phyloP scores from a whole-genome alignment of 108 stramenopile species.

The Stephanodiscus minutulus region DNA sequence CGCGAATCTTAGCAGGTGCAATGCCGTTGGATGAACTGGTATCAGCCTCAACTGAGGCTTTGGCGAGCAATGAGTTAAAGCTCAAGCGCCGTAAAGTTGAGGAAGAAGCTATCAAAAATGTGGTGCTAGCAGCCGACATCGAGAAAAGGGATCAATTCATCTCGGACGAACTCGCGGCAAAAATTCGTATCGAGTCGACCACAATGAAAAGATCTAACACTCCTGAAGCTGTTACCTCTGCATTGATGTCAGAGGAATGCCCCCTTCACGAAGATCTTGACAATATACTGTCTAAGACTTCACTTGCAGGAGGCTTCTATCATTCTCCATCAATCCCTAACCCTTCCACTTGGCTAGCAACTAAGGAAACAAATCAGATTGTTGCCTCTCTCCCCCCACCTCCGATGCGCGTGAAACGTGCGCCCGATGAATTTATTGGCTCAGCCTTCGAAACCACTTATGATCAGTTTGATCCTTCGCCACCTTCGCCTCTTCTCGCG shows the following conservation, averaged over 20 bases:
- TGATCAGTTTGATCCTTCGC: conserved; percentile 8
- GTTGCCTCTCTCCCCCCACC: conserved; percentile 5
- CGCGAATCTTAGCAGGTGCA: conserved; percentile 58
- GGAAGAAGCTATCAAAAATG: conserved; percentile 47
- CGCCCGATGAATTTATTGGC: neutral
- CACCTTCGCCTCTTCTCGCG: conserved; percentile 4
- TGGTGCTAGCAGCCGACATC: conserved; percentile 42
- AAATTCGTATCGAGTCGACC: conserved; percentile 30
- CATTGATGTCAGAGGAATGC: neutral
- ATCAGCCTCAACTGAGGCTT: conserved; percentile 59
- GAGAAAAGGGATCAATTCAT: conserved; percentile 12
- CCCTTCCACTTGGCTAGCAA: neutral
- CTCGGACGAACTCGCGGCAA: conserved; percentile 26
- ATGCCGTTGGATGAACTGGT: conserved; percentile 52
- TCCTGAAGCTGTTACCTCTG: neutral
- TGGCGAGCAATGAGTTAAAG: conserved; percentile 61
- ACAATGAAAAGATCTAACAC: conserved; percentile 10
- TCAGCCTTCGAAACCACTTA: neutral
- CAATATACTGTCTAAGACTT: neutral
- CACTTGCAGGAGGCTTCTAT: neutral
- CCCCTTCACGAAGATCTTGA: neutral
- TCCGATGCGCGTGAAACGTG: conserved; percentile 5
- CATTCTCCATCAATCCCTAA: conserved; percentile 3
- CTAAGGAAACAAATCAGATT: conserved; percentile 7
- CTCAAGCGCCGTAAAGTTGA: conserved; percentile 52